These are phyloP conservation scores for Chalaropsis thielavioides DNA, from an alignment of 2,329 filamentous ascomycete genomes.

Conservation along the genomic window DNA sequence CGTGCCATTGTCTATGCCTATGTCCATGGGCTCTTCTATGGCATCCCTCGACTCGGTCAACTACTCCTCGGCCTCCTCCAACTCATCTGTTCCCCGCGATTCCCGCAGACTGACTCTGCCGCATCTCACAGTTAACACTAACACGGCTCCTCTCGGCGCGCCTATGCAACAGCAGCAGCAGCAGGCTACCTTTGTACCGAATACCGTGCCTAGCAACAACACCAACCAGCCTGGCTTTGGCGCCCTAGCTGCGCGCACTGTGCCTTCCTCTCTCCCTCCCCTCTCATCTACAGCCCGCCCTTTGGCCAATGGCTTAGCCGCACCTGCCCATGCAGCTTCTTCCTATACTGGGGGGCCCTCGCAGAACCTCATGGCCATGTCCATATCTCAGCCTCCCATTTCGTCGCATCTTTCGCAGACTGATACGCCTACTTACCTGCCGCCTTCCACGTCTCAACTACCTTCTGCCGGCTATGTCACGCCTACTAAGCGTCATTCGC, in stretches of 20 bases:
- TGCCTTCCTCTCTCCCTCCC: not conserved
- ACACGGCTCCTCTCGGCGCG: not conserved
- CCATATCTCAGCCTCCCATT: not conserved
- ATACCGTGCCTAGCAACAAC: not conserved
- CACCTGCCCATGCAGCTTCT: not conserved
- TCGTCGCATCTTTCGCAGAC: constrained; percentile 2
- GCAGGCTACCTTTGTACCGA: not conserved
- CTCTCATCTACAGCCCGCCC: not conserved
- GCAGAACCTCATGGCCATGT: not conserved
- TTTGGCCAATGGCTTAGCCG: too few species aligned
- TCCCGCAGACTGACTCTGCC: constrained; percentile 9
- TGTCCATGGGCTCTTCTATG: not conserved
- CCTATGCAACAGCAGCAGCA: not conserved
- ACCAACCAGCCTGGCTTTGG: not conserved
- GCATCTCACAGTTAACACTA: constrained; percentile 12
- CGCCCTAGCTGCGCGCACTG: not conserved
- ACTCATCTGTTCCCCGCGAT: not conserved
- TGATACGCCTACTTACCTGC: constrained; percentile 7
- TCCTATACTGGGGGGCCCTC: not conserved
- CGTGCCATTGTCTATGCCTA: not conserved
- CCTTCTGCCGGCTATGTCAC: constrained; percentile 29
- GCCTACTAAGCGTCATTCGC: constrained; percentile 39
- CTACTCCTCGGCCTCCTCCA: not conserved
- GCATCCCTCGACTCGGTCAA: not conserved
- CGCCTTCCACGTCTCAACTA: constrained; percentile 15